These are phyloP conservation scores for Colletotrichum euphorbiae DNA, from an alignment of 2,329 filamentous ascomycete genomes.

Conservation along the genomic window DNA sequence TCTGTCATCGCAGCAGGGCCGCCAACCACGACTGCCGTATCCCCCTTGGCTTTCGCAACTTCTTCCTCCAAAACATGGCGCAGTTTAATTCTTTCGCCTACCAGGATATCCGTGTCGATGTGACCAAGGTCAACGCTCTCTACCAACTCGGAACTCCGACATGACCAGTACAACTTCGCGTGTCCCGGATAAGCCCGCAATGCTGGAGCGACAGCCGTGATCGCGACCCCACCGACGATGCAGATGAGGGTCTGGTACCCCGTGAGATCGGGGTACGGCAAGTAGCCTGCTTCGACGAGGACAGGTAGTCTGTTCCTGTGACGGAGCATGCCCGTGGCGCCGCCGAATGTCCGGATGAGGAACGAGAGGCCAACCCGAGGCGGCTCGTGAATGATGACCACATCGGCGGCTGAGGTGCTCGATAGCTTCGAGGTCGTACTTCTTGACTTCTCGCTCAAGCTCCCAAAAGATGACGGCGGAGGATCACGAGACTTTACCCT, in stretches of 20 bases:
- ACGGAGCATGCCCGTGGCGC: not conserved
- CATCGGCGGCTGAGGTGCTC: not conserved
- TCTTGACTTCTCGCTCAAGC: not conserved
- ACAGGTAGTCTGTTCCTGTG: not conserved
- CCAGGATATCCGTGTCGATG: too few species aligned
- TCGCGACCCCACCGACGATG: constrained; percentile 13
- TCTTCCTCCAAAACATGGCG: too few species aligned
- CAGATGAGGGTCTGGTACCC: constrained; percentile 2
- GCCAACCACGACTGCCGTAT: too few species aligned
- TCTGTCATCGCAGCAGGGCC: too few species aligned
- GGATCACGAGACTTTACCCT: not conserved
- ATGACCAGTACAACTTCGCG: too few species aligned
- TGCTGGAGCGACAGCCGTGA: not conserved
- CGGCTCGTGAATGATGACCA: not conserved
- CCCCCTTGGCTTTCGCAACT: too few species aligned
- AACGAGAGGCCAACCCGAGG: not conserved
- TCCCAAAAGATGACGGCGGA: not conserved
- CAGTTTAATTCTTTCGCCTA: too few species aligned
- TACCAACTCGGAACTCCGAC: too few species aligned
- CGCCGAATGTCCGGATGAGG: constrained; percentile 4
- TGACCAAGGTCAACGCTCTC: too few species aligned
- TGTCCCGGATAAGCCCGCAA: too few species aligned
- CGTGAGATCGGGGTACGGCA: constrained; percentile 2
- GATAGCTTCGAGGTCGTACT: not conserved
- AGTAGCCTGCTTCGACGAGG: constrained; percentile 8